phyloP scores from a whole-genome alignment of 768 basidiomycete genomes.

The Auriculariales sp. region DNA sequence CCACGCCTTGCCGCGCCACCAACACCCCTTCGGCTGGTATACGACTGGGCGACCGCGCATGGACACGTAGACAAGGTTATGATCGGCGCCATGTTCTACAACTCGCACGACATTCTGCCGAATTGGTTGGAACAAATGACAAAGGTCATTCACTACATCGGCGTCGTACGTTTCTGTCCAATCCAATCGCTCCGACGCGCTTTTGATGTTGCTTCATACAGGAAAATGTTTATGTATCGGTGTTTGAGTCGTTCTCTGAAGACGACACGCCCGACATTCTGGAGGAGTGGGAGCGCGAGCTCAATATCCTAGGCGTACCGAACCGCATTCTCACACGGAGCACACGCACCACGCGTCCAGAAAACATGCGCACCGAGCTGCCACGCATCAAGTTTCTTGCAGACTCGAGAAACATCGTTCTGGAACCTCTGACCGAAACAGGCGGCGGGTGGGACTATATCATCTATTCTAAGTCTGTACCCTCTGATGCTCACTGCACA shows the following conservation, averaged over 20 bases:
- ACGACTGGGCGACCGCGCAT: too few relatives aligned
- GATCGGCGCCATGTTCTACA: slow-evolving; percentile 26
- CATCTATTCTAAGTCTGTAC: slow-evolving; percentile 29
- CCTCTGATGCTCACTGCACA: too few relatives aligned
- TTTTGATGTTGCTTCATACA: too few relatives aligned
- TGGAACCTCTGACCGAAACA: slow-evolving; percentile 30
- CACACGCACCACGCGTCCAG: slow-evolving; percentile 12
- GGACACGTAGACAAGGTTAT: slow-evolving; percentile 18
- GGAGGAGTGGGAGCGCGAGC: slow-evolving; percentile 11
- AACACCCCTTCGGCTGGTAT: too few relatives aligned
- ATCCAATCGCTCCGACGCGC: too few relatives aligned
- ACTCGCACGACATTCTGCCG: slow-evolving; percentile 22
- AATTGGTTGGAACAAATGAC: slow-evolving; percentile 23
- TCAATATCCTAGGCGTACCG: slow-evolving; percentile 13
- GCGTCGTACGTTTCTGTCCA: too few relatives aligned
- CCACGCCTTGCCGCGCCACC: too few relatives aligned
- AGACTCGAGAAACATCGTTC: slow-evolving; percentile 23
- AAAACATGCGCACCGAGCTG: slow-evolving; percentile 14
- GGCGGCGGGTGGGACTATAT: slow-evolving; percentile 25
- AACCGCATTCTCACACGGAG: slow-evolving; percentile 18
- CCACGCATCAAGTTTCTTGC: slow-evolving; percentile 25
- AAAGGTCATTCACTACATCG: slow-evolving; percentile 22
- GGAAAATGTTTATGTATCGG: slow-evolving; percentile 27
- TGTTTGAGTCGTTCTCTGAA: slow-evolving; percentile 23
- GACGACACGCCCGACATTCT: slow-evolving; percentile 20